Percentiles rank a stretch among this genome's conserved stretches.
These are phyloP conservation scores for Lepraria neglecta DNA, from an alignment of 495 filamentous ascomycete species.

Conservation along the genomic window DNA sequence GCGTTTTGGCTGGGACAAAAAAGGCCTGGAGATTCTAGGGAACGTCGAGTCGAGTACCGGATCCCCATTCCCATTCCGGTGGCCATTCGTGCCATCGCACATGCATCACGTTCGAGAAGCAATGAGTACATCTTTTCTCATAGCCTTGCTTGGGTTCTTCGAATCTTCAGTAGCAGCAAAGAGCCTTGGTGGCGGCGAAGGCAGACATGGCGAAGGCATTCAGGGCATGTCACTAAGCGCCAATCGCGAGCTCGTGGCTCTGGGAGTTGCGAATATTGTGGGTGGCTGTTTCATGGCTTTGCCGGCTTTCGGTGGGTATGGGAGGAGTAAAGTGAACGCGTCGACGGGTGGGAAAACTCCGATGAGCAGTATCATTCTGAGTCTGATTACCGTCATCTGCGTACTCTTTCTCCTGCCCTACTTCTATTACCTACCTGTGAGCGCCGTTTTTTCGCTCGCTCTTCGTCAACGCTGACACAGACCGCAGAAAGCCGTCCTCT, in stretches of 20 bases:
- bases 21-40: constrained; percentile 79
- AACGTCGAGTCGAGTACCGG: constrained; percentile 64
- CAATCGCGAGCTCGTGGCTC: constrained; percentile 88
- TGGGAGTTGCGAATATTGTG: constrained; percentile 82
- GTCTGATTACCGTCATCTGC: constrained; percentile 70
- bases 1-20: constrained; percentile 69
- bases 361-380: constrained; percentile 82
- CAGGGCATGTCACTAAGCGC: constrained; percentile 75
- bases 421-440: constrained; percentile 87
- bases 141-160: constrained; percentile 94
- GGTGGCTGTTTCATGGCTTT: constrained; percentile 88
- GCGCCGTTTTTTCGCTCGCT: constrained; percentile 25
- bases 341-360: constrained; percentile 87
- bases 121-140: constrained; percentile 86
- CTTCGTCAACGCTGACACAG: constrained; percentile 10
- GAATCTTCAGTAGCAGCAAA: constrained; percentile 98
- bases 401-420: constrained; percentile 79
- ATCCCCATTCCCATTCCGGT: constrained; percentile 64
- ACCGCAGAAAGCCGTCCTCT: constrained; percentile 83
- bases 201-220: constrained; percentile 49
- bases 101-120: constrained; percentile 79
- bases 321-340: constrained; percentile 89
- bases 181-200: constrained; percentile 63
- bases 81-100: constrained; percentile 69
- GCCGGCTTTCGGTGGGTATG: constrained; percentile 94